Percentiles rank a stretch among this genome's conserved stretches.
Evolutionary conservation across 495 filamentous ascomycete species (phyloP).

Genomic region (Penicillium crystallinum): DNA sequence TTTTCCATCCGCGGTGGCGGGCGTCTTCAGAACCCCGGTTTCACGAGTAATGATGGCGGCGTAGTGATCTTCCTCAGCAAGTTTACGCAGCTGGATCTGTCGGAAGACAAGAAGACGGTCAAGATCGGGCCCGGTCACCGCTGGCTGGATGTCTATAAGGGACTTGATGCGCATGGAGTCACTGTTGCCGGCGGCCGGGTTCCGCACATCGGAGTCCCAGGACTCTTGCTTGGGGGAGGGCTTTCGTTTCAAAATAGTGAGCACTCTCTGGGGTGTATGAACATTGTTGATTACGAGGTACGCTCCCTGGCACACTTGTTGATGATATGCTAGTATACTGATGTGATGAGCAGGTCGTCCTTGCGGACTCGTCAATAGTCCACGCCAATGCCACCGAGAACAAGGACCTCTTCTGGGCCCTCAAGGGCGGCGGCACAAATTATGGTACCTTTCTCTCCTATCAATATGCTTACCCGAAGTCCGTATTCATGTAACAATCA

Average conservation of each 20-base stretch:
- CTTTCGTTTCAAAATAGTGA: not conserved
- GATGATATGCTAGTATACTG: too few relatives aligned
- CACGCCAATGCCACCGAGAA: not conserved
- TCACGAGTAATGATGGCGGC: not conserved
- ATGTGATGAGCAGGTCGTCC: not conserved
- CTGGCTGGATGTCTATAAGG: not conserved
- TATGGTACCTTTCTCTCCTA: not conserved
- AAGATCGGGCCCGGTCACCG: not conserved
- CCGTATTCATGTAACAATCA: too few relatives aligned
- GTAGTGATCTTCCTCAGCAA: not conserved
- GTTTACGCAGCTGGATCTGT: not conserved
- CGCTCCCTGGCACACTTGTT: too few relatives aligned
- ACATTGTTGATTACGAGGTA: too few relatives aligned
- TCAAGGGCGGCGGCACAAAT: not conserved
- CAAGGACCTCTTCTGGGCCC: not conserved
- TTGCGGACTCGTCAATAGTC: not conserved
- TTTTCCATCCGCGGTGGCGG: not conserved
- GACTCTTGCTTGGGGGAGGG: not conserved
- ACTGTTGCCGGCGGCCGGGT: not conserved
- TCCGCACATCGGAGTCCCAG: not conserved
- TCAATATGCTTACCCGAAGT: not conserved
- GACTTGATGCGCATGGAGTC: not conserved
- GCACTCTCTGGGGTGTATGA: too few relatives aligned
- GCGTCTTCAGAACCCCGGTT: not conserved
- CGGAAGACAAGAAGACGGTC: not conserved